Conservation (phyloP, 805 yeast species). For the Starmerella cellae region DNA sequence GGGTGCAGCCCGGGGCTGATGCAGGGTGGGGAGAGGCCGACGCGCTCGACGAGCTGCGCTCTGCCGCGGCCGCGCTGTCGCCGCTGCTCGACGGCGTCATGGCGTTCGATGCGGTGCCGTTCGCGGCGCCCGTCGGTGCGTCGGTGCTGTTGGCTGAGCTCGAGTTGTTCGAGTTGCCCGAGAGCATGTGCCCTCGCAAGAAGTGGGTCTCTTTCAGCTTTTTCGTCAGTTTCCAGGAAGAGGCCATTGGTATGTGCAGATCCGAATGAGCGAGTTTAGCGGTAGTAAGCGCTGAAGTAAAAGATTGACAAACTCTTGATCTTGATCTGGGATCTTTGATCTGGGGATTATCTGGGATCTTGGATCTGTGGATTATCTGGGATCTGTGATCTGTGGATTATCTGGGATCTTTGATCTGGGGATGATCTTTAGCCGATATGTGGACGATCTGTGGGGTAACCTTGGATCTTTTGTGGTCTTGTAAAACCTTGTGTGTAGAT, state of each 20-base stretch:
- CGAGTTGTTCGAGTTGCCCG: conserved; percentile 1
- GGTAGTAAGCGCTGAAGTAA: too few relatives aligned
- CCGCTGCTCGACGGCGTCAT: not conserved
- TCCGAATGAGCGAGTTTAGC: not conserved
- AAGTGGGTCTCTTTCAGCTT: conserved; percentile 33
- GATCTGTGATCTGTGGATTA: too few relatives aligned
- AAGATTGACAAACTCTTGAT: too few relatives aligned
- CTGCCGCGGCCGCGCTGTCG: not conserved
- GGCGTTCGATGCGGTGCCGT: not conserved
- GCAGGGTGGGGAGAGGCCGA: not conserved
- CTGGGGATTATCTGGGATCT: too few relatives aligned
- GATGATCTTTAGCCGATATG: too few relatives aligned
- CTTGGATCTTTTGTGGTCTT: too few relatives aligned
- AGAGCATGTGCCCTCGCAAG: conserved; percentile 16
- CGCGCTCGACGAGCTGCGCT: not conserved
- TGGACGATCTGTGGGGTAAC: too few relatives aligned
- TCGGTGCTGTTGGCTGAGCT: not conserved
- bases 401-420: too few relatives aligned
- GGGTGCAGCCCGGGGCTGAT: not conserved
- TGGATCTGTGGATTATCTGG: too few relatives aligned
- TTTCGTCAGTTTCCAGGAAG: conserved; percentile 37
- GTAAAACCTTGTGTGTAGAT: too few relatives aligned
- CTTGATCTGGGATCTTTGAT: too few relatives aligned
- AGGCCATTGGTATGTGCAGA: not conserved
- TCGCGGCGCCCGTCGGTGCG: not conserved